Evolutionary conservation across 2,329 filamentous ascomycete species (phyloP).

Genomic region (Epicoccum nigrum): DNA sequence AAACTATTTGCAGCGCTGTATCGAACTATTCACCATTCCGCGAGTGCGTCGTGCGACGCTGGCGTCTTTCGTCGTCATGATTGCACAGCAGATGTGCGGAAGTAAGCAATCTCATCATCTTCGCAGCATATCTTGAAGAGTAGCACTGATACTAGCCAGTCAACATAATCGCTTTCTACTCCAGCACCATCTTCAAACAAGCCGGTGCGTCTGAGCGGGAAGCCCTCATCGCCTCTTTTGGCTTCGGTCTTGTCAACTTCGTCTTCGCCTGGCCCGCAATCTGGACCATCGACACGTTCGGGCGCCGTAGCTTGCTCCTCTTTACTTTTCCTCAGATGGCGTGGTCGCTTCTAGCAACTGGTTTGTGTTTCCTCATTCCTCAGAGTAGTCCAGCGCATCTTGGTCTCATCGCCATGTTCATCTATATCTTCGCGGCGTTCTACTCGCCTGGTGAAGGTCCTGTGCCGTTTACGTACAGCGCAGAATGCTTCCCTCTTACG

Average conservation of each 20-base stretch:
- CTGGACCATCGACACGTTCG: slow-evolving; percentile 77
- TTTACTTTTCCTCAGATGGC: slow-evolving; percentile 65
- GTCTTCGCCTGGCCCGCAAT: slow-evolving; percentile 64
- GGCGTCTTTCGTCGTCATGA: slow-evolving; percentile 73
- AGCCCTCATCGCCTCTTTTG: slow-evolving; percentile 27
- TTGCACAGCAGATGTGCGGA: slow-evolving; percentile 38
- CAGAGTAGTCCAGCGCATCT: slow-evolving; percentile 44
- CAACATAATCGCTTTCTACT: slow-evolving; percentile 72
- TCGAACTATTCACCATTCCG: slow-evolving; percentile 69
- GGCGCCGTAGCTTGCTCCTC: slow-evolving; percentile 72
- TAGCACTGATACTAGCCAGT: not conserved
- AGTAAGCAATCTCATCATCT: slow-evolving; percentile 36
- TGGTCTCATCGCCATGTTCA: slow-evolving; percentile 58
- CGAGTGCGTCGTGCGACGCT: slow-evolving; percentile 72
- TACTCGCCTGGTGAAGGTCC: slow-evolving; percentile 47
- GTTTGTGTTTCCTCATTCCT: slow-evolving; percentile 25
- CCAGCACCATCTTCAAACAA: slow-evolving; percentile 50
- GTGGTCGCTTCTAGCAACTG: slow-evolving; percentile 69
- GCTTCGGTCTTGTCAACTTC: slow-evolving; percentile 22
- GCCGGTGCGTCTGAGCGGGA: slow-evolving; percentile 25
- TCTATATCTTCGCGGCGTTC: slow-evolving; percentile 60
- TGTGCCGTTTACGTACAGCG: slow-evolving; percentile 17
- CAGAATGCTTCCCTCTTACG: slow-evolving; percentile 65
- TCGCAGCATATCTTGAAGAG: not conserved
- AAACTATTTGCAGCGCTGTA: slow-evolving; percentile 45